Evolutionary conservation across 1,139 yeast genomes (phyloP).

Genomic region (Arxiozyma heterogenica): DNA sequence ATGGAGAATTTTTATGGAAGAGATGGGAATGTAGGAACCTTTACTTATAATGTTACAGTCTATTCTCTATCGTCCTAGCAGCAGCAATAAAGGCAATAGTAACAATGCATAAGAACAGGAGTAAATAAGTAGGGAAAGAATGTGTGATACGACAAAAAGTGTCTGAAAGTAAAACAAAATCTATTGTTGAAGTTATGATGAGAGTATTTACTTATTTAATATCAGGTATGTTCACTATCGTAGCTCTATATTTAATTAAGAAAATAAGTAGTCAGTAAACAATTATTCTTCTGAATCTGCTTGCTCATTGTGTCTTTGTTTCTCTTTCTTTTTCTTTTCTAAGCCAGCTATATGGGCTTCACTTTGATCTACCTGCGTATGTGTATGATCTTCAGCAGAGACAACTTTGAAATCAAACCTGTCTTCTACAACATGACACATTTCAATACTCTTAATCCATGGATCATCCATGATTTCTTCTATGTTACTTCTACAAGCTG

Average conservation of each 20-base stretch:
- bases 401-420: slow-evolving; percentile 31
- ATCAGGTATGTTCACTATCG: too few relatives aligned
- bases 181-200: too few relatives aligned
- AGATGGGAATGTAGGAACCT: not conserved
- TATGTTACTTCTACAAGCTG: slow-evolving; percentile 77
- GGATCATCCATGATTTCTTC: slow-evolving; percentile 74
- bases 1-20: not conserved
- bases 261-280: too few relatives aligned
- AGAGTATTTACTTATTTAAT: too few relatives aligned
- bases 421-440: slow-evolving; percentile 55
- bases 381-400: slow-evolving; percentile 54
- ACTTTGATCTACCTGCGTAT: slow-evolving; percentile 82
- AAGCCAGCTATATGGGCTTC: slow-evolving; percentile 93
- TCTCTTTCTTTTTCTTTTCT: slow-evolving; percentile 63
- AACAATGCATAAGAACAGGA: not conserved
- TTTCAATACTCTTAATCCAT: slow-evolving; percentile 59
- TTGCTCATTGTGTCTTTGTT: slow-evolving; percentile 10
- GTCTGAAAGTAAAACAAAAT: too few relatives aligned
- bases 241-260: too few relatives aligned
- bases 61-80: not conserved
- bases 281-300: not conserved
- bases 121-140: not conserved
- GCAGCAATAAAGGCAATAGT: not conserved
- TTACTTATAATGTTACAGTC: not conserved
- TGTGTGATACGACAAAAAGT: not conserved